Percentiles rank a stretch among this genome's conserved stretches.
Evolutionary conservation across 495 filamentous ascomycete genomes (phyloP).

Genomic region (Penicillium canescens): DNA sequence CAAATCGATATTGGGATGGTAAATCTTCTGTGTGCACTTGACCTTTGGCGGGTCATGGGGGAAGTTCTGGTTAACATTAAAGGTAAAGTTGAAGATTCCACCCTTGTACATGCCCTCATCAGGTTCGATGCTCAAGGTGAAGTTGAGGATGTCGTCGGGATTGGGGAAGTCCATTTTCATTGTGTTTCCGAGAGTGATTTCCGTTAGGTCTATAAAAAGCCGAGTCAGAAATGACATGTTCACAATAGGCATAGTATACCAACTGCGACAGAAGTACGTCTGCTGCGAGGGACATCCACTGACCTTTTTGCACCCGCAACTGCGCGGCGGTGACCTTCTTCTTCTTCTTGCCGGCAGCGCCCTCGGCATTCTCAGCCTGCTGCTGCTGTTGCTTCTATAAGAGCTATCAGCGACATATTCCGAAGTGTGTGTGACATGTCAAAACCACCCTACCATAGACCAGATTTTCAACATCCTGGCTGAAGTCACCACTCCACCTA

Average conservation of each 20-base stretch:
- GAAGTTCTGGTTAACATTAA: constrained; percentile 91
- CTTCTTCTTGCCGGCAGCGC: constrained; percentile 77
- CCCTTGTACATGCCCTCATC: constrained; percentile 98
- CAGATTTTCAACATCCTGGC: constrained; percentile 97
- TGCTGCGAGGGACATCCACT: background rate
- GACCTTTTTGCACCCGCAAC: constrained; percentile 94
- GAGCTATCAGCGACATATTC: background rate
- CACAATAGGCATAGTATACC: background rate
- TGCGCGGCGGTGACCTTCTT: constrained; percentile 98
- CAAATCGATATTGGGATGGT: constrained; percentile 97
- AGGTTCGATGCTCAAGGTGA: constrained; percentile 87
- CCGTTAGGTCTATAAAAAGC: constrained; percentile 71
- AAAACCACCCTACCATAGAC: constrained; percentile 77
- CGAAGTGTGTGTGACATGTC: background rate
- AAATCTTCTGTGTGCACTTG: constrained; percentile 97
- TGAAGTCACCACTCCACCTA: constrained; percentile 25
- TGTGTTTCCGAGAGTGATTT: constrained; percentile 84
- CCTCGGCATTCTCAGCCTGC: constrained; percentile 85
- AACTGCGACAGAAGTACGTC: background rate
- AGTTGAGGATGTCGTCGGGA: constrained; percentile 95
- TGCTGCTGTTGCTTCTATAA: constrained; percentile 84
- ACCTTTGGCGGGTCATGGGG: constrained; percentile 98
- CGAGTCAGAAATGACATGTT: background rate
- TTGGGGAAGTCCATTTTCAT: constrained; percentile 94
- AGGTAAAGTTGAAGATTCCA: constrained; percentile 85